Percentiles rank a stretch among this genome's conserved stretches.
phyloP scores from a whole-genome alignment of 23 red algal species.

The Gracilaria domingensis region DNA sequence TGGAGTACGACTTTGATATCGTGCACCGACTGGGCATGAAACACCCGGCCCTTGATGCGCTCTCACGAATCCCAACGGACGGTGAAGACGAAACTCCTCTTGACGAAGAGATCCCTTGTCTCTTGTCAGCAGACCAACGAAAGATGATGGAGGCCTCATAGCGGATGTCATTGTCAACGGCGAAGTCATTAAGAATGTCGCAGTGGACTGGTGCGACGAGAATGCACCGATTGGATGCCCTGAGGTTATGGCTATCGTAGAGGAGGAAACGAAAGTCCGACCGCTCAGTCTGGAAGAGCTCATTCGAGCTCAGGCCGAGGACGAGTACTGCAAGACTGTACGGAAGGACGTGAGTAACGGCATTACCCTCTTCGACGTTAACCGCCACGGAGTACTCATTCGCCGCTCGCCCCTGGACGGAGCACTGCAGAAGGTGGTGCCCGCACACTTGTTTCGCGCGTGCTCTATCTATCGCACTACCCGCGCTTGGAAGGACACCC shows the following conservation, averaged over 20 bases:
- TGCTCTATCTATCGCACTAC: conserved; percentile 25
- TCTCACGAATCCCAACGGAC: conserved; percentile 27
- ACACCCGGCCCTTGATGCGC: conserved; percentile 21
- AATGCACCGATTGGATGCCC: neutral
- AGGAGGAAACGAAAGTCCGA: neutral
- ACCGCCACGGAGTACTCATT: conserved; percentile 7
- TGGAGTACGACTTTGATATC: conserved; percentile 48
- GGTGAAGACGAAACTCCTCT: conserved; percentile 13
- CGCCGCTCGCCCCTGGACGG: conserved; percentile 22
- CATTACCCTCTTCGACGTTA: neutral
- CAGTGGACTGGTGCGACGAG: neutral
- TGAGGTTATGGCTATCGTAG: neutral
- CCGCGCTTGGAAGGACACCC: conserved; percentile 23
- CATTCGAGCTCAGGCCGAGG: neutral
- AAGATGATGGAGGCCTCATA: neutral
- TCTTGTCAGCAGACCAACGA: neutral
- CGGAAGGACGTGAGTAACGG: neutral
- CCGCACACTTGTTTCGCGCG: neutral
- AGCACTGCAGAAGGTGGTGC: conserved; percentile 16
- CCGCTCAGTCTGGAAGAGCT: neutral
- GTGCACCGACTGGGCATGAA: conserved; percentile 22
- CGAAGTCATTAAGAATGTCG: neutral
- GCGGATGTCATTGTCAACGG: neutral
- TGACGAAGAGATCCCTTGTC: conserved; percentile 14
- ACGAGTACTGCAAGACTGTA: conserved; percentile 10